phyloP scores from a whole-genome alignment of 371 early-diverging fungal genomes.

The Homolaphlyctis polyrhiza region DNA sequence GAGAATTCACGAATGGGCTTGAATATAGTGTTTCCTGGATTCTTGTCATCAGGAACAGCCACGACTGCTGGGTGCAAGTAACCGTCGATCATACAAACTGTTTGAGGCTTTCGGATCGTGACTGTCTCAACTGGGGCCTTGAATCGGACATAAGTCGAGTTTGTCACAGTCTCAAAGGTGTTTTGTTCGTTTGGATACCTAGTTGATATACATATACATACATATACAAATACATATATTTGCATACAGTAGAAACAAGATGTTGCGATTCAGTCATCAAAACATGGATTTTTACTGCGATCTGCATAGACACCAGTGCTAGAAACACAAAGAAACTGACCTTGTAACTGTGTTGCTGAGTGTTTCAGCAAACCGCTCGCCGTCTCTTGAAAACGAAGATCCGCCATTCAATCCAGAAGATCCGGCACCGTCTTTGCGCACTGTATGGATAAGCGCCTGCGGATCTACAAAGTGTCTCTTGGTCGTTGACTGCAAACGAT shows the following conservation, averaged over 20 bases:
- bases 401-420: background rate
- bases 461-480: background rate
- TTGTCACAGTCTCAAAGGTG: background rate
- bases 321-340: no score
- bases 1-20: conserved; percentile 6
- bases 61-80: conserved; percentile 1
- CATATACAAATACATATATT: no score
- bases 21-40: background rate
- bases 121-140: background rate
- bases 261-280: no score
- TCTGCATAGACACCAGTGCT: no score
- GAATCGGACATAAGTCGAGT: background rate
- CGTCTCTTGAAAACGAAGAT: background rate
- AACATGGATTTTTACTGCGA: no score
- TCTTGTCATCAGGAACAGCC: background rate
- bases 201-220: no score
- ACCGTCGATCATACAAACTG: background rate
- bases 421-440: conserved; percentile 1
- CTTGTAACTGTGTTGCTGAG: conserved; percentile 1
- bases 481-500: background rate
- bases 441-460: background rate
- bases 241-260: no score
- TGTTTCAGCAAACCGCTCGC: background rate
- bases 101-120: background rate
- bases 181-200: background rate